Evolutionary conservation across 1,139 yeast genomes (phyloP).

Genomic region (Yamadazyma blattariae): DNA sequence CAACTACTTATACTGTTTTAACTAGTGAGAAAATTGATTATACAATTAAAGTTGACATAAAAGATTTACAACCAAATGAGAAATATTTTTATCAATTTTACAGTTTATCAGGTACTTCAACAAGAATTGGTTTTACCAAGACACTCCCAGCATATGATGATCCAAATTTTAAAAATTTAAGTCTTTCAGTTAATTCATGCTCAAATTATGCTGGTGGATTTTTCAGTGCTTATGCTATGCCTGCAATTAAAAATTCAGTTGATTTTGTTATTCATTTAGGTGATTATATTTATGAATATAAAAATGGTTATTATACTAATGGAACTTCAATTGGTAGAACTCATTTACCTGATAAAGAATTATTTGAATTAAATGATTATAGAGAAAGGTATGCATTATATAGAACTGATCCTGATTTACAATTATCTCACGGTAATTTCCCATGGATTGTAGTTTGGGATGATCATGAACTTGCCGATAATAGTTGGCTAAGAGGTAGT

Average conservation of each 20-base stretch:
- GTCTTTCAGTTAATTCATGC: slow-evolving; percentile 1
- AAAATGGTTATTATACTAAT: neutral
- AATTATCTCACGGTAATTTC: slow-evolving; percentile 3
- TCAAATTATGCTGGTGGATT: slow-evolving; percentile 1
- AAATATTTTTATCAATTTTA: slow-evolving; percentile 1
- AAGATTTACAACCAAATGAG: neutral
- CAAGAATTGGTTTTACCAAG: neutral
- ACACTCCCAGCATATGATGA: neutral
- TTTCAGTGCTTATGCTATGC: slow-evolving; percentile 2
- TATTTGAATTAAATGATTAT: slow-evolving; percentile 1
- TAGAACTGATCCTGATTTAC: slow-evolving; percentile 1
- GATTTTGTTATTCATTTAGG: slow-evolving; percentile 2
- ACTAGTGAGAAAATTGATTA: neutral
- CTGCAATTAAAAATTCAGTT: slow-evolving; percentile 1
- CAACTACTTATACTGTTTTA: neutral
- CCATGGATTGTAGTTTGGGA: slow-evolving; percentile 4
- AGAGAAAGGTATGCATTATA: slow-evolving; percentile 1
- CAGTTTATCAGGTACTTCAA: neutral
- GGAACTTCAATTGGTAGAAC: neutral
- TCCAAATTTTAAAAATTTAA: neutral
- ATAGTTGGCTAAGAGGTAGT: slow-evolving; percentile 3
- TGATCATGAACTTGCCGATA: slow-evolving; percentile 3
- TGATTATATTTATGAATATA: slow-evolving; percentile 1
- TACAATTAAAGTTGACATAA: neutral
- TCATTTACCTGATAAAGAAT: slow-evolving; percentile 1